Evolutionary conservation across 805 yeast species (phyloP).

Genomic region (Candida pseudoglaebosa): DNA sequence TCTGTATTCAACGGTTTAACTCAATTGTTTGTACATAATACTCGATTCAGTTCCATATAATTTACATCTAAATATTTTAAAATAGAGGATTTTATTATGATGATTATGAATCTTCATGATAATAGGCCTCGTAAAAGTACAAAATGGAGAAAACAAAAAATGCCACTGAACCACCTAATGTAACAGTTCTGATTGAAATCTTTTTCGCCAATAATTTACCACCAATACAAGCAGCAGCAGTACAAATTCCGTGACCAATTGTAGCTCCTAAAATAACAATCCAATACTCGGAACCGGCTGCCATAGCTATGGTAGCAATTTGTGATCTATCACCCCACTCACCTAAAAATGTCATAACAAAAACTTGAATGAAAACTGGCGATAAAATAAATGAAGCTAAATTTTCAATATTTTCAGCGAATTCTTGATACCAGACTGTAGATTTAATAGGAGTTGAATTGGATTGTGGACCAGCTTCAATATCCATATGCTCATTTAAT

Average conservation of each 20-base stretch:
- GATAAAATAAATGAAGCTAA: slow-evolving; percentile 65
- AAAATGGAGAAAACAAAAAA: slow-evolving; percentile 78
- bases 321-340: slow-evolving; percentile 99
- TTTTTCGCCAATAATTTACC: slow-evolving; percentile 87
- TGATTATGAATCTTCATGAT: slow-evolving; percentile 13
- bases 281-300: slow-evolving; percentile 94
- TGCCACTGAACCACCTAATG: slow-evolving; percentile 85
- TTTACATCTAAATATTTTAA: too few relatives aligned
- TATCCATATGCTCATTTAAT: slow-evolving; percentile 44
- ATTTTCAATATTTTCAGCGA: slow-evolving; percentile 43
- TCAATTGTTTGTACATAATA: too few relatives aligned
- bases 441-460: slow-evolving; percentile 11
- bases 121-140: slow-evolving; percentile 68
- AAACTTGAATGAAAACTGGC: slow-evolving; percentile 91
- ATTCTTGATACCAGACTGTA: slow-evolving; percentile 23
- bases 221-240: slow-evolving; percentile 87
- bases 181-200: slow-evolving; percentile 87
- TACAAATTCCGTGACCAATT: slow-evolving; percentile 84
- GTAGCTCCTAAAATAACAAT: slow-evolving; percentile 84
- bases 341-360: slow-evolving; percentile 92
- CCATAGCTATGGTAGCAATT: slow-evolving; percentile 97
- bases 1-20: too few relatives aligned
- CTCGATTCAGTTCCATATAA: too few relatives aligned
- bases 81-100: too few relatives aligned
- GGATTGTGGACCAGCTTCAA: slow-evolving; percentile 52